Evolutionary conservation across 2,329 filamentous ascomycete genomes (phyloP).

Genomic region (Ophiostoma sp.): DNA sequence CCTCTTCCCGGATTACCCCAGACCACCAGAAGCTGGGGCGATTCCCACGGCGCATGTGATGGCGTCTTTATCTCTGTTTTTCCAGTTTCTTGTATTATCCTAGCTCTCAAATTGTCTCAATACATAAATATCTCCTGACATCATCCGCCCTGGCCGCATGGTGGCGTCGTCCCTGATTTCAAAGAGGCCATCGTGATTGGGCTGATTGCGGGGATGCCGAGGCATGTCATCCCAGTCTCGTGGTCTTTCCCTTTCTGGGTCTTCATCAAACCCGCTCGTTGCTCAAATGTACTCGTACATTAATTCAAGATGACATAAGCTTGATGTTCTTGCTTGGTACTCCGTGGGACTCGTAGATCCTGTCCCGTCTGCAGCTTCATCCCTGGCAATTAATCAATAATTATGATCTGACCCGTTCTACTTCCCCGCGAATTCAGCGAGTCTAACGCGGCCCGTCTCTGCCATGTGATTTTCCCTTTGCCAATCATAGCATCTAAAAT

Average conservation of each 20-base stretch:
- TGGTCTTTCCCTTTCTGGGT: background rate
- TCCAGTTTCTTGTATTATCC: background rate
- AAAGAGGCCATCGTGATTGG: slow-evolving; percentile 6
- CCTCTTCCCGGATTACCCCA: background rate
- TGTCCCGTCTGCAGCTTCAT: background rate
- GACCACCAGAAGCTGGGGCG: background rate
- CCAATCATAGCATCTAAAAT: background rate
- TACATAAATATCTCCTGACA: background rate
- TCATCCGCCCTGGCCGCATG: background rate
- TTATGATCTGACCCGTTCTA: background rate
- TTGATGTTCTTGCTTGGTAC: background rate
- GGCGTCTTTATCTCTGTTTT: background rate
- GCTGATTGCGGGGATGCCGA: slow-evolving; percentile 11
- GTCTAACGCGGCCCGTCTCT: background rate
- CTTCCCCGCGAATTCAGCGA: background rate
- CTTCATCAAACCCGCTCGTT: background rate
- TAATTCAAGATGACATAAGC: background rate
- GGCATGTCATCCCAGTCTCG: background rate
- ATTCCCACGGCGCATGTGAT: background rate
- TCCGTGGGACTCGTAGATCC: background rate
- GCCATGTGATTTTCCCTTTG: background rate
- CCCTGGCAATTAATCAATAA: too few species aligned
- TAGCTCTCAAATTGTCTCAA: background rate
- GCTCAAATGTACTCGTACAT: background rate
- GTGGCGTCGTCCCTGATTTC: background rate